Evolutionary conservation across 2,329 filamentous ascomycete species (phyloP).

Genomic region (Apiospora aurea): DNA sequence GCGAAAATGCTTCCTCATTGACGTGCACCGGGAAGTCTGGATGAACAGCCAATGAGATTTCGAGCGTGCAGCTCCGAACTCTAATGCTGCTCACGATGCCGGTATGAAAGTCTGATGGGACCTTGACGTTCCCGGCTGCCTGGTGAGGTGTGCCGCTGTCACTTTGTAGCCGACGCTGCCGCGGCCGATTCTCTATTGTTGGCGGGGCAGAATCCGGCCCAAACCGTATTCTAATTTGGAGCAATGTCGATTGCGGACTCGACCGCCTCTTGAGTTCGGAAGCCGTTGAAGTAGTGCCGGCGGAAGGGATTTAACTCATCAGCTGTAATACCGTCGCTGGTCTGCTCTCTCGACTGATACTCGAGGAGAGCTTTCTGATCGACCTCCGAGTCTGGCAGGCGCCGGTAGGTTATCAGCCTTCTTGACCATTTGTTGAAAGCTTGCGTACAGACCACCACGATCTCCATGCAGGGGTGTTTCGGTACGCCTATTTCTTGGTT

Average conservation of each 20-base stretch:
- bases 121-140: conserved; percentile 11
- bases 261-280: conserved; percentile 39
- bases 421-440: conserved; percentile 93
- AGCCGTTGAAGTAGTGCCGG: conserved; percentile 64
- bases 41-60: neutral
- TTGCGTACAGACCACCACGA: conserved; percentile 82
- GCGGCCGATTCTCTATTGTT: neutral
- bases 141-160: conserved; percentile 8
- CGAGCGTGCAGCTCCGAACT: neutral
- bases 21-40: neutral
- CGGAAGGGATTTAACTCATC: conserved; percentile 69
- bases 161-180: neutral
- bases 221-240: conserved; percentile 14
- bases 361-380: conserved; percentile 49
- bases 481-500: conserved; percentile 80
- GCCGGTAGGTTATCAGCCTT: conserved; percentile 84
- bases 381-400: conserved; percentile 68
- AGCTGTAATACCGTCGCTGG: conserved; percentile 54
- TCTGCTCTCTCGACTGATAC: conserved; percentile 40
- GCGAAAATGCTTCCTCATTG: neutral
- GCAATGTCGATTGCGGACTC: conserved; percentile 6
- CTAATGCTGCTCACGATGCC: conserved; percentile 8
- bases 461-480: conserved; percentile 74
- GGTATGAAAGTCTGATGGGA: conserved; percentile 15
- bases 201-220: neutral